Evolutionary conservation across 371 early-diverging fungal species (phyloP).

Genomic region (Saksenaea vasiformis): DNA sequence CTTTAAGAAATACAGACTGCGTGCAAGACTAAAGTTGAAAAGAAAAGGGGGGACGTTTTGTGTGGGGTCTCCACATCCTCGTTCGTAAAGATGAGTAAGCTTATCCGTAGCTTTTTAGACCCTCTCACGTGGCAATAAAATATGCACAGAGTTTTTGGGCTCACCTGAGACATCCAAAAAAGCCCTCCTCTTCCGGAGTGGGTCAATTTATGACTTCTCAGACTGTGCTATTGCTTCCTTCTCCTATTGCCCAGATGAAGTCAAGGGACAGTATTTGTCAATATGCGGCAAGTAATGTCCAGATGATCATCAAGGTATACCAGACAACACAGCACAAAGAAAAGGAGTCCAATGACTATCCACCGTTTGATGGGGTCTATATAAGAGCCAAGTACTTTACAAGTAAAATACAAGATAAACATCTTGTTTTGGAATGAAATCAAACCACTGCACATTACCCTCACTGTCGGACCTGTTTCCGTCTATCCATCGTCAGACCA

Average conservation of each 20-base stretch:
- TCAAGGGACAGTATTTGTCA: constrained; percentile 1
- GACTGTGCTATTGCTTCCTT: not conserved
- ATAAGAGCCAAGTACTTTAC: not conserved
- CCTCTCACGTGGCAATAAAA: too few relatives aligned
- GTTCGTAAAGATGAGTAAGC: too few relatives aligned
- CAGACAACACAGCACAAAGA: constrained; percentile 1
- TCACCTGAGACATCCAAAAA: too few relatives aligned
- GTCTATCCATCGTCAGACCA: not conserved
- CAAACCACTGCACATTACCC: not conserved
- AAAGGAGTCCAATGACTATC: not conserved
- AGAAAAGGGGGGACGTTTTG: too few relatives aligned
- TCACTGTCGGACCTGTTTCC: not conserved
- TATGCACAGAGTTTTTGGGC: too few relatives aligned
- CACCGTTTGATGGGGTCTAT: not conserved
- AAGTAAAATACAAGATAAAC: not conserved
- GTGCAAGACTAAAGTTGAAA: too few relatives aligned
- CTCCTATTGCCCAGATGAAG: constrained; percentile 1
- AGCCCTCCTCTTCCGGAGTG: too few relatives aligned
- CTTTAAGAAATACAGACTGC: too few relatives aligned
- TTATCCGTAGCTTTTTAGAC: too few relatives aligned
- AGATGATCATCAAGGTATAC: not conserved
- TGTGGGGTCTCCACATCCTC: too few relatives aligned
- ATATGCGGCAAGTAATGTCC: not conserved
- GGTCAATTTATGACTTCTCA: not conserved
- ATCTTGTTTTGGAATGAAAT: not conserved